Evolutionary conservation across 2,329 filamentous ascomycete species (phyloP).

Genomic region (Fusarium sp.): DNA sequence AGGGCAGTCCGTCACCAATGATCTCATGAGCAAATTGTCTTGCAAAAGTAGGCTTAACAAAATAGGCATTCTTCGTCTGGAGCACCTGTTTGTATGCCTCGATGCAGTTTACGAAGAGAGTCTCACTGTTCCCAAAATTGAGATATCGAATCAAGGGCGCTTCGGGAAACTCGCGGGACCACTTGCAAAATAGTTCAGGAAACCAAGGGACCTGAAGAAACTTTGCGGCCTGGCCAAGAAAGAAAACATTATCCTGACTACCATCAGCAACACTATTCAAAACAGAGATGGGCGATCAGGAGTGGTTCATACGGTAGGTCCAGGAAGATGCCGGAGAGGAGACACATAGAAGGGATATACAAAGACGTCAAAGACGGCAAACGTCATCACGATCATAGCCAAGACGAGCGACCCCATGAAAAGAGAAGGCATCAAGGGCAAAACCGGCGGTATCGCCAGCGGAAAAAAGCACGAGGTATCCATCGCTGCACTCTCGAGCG

Average conservation of each 20-base stretch:
- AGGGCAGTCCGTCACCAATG: slow-evolving; percentile 53
- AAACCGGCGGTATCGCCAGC: slow-evolving; percentile 4
- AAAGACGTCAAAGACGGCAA: slow-evolving; percentile 47
- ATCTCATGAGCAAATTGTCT: slow-evolving; percentile 45
- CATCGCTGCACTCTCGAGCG: slow-evolving; percentile 4
- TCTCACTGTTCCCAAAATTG: slow-evolving; percentile 46
- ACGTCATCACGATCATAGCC: neutral
- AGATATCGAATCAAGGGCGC: slow-evolving; percentile 50
- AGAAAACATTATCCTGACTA: slow-evolving; percentile 54
- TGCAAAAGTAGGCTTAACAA: slow-evolving; percentile 48
- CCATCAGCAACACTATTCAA: slow-evolving; percentile 2
- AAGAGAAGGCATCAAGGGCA: slow-evolving; percentile 1
- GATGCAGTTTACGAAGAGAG: slow-evolving; percentile 47
- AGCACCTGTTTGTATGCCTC: slow-evolving; percentile 48
- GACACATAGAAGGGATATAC: slow-evolving; percentile 61
- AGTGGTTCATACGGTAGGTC: slow-evolving; percentile 55
- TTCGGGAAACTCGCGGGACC: slow-evolving; percentile 49
- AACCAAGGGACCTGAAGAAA: slow-evolving; percentile 49
- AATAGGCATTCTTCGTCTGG: slow-evolving; percentile 46
- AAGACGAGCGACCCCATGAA: neutral
- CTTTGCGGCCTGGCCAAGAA: slow-evolving; percentile 58
- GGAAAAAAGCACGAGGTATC: neutral
- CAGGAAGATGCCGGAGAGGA: slow-evolving; percentile 60
- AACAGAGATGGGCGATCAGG: neutral
- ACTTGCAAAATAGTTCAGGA: slow-evolving; percentile 47